phyloP scores from a whole-genome alignment of 768 basidiomycete species.

The Russula abietina region DNA sequence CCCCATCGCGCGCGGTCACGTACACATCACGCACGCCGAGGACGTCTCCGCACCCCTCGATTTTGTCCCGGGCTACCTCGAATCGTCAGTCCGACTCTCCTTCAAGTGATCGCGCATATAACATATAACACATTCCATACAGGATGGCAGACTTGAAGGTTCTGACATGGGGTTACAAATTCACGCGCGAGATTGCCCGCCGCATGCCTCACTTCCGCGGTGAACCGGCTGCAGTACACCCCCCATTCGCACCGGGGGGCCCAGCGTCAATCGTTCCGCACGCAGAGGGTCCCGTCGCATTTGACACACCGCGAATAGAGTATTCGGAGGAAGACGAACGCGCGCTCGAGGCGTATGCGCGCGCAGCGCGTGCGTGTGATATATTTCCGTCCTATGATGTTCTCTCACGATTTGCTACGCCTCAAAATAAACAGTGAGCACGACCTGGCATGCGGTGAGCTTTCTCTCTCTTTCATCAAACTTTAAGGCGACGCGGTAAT shows the following conservation, averaged over 20 bases:
- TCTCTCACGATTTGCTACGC: background rate
- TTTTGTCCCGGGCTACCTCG: conserved; percentile 28
- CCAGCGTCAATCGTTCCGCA: conserved; percentile 24
- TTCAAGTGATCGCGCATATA: background rate
- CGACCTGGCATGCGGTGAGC: conserved; percentile 20
- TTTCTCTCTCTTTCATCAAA: background rate
- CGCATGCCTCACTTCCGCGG: conserved; percentile 43
- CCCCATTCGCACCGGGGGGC: conserved; percentile 31
- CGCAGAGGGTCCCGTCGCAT: conserved; percentile 25
- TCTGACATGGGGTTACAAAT: conserved; percentile 51
- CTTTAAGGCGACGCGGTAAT: too few relatives aligned
- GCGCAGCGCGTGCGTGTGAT: conserved; percentile 13
- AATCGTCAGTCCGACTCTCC: conserved; percentile 15
- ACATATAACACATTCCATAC: background rate
- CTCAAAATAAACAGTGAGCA: background rate
- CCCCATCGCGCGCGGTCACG: conserved; percentile 26
- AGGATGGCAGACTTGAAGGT: conserved; percentile 36
- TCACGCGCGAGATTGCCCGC: conserved; percentile 46
- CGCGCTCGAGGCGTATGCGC: conserved; percentile 31
- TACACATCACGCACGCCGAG: conserved; percentile 26
- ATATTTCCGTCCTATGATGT: background rate
- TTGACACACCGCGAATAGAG: conserved; percentile 30
- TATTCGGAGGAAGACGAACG: conserved; percentile 35
- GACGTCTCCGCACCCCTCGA: conserved; percentile 25
- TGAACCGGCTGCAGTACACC: conserved; percentile 29